Percentiles rank a stretch among this genome's conserved stretches.
phyloP scores from a whole-genome alignment of 495 filamentous ascomycete species.

The Xylaria telfairii region DNA sequence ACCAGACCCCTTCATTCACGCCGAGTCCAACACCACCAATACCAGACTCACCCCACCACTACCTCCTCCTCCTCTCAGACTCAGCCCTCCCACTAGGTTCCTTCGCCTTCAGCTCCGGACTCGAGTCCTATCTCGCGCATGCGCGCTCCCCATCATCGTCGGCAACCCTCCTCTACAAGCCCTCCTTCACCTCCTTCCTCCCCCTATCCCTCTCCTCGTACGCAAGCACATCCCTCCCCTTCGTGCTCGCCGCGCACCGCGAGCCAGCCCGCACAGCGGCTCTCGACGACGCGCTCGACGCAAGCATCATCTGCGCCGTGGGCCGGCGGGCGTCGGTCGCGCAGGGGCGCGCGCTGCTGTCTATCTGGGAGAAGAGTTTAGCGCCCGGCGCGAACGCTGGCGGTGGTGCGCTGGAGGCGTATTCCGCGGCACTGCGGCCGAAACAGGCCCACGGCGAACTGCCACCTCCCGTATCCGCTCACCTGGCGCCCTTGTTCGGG shows the following conservation, averaged over 20 bases:
- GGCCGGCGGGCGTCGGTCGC: constrained; percentile 81
- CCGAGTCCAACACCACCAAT: constrained; percentile 36
- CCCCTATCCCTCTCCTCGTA: constrained; percentile 77
- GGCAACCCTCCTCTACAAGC: constrained; percentile 25
- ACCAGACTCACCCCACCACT: constrained; percentile 56
- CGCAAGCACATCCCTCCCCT: constrained; percentile 82
- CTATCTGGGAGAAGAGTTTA: constrained; percentile 87
- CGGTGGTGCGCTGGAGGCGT: constrained; percentile 41
- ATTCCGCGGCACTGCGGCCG: constrained; percentile 43
- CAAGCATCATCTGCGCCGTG: constrained; percentile 84
- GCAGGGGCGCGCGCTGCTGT: constrained; percentile 84
- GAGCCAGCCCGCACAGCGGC: constrained; percentile 60
- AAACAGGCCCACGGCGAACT: no score
- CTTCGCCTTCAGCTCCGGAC: constrained; percentile 93
- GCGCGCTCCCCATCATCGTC: constrained; percentile 49
- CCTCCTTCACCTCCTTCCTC: constrained; percentile 75
- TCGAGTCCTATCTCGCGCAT: constrained; percentile 94
- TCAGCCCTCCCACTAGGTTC: constrained; percentile 94
- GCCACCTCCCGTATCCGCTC: constrained; percentile 58
- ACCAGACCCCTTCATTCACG: neutral
- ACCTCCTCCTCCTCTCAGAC: constrained; percentile 91
- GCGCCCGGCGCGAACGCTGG: constrained; percentile 29
- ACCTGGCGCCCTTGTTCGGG: constrained; percentile 84
- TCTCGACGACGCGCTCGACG: constrained; percentile 87
- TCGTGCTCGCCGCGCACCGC: constrained; percentile 77